Base-by-base conservation (phyloP, 2,329 filamentous ascomycete species). In the Colletotrichum lindemuthianum region DNA sequence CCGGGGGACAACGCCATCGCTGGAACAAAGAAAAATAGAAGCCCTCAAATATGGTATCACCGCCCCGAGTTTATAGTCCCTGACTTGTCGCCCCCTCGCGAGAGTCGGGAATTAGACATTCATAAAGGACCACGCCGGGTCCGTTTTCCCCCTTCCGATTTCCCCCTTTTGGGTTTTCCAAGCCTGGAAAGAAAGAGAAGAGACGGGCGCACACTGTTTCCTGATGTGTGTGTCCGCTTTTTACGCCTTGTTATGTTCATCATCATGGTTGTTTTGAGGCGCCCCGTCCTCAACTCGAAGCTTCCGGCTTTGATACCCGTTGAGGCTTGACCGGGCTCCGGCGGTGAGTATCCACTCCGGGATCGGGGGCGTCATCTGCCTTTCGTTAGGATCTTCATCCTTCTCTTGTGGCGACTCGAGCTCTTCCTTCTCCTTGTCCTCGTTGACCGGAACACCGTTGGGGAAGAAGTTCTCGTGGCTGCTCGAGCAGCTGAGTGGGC, bases 311-410 rank as follows among this genome's bases (percentile, higher is more conserved):
- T 79, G 76, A 67, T 84, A 84, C 13, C 77, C 79, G n/a, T 76
- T 71, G 69, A 86, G 74, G 70, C 82, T 86, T 33, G 79, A 79
- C 60, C 81, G 78, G 54, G 80, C 75, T n/a, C 84, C 83, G 0
- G 84, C 82, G 61, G 80, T 83, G 60, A 89, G 73, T 40, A 88
- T 82, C 82, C 86, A 89, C 7, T 87, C 85, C 0, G 87, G 87
- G 44, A 89, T 86, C 2, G 86, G 86, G 10, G 87, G 85, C 9
- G 85, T 88, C 77, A 88, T 80, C 43, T 79, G 80, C 50, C 81
- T 76, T 69, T 83, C 82, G 24, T 47, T 45, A 13, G 50, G 53
- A 32, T 33, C 45, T 34, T 63, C 63, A 60, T 65, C 71, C 59
- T 53, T 55, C 33, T 67, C 68, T 41, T 64, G 63, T 2, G 60